Evolutionary conservation across 371 early-diverging fungal genomes (phyloP).

Genomic region (Mortierella sp.): DNA sequence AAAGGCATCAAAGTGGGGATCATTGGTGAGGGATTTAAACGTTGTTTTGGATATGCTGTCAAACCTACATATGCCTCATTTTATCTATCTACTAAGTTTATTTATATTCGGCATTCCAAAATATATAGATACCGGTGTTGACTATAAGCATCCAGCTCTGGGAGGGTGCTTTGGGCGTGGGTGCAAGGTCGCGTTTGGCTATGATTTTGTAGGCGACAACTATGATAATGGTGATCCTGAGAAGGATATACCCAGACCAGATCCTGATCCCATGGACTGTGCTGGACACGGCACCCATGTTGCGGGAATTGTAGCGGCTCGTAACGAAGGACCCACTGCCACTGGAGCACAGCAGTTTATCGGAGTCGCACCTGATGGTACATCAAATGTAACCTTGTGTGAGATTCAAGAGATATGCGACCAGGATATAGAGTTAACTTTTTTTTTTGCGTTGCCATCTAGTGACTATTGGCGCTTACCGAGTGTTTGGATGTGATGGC

Average conservation of each 20-base stretch:
- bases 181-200: constrained; percentile 59
- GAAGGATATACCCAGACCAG: constrained; percentile 47
- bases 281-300: constrained; percentile 75
- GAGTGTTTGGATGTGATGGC: constrained; percentile 73
- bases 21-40: no score
- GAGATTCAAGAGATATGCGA: no score
- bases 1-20: constrained; percentile 70
- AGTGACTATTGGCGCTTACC: constrained; percentile 69
- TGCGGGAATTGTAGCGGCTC: constrained; percentile 69
- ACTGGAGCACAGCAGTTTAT: constrained; percentile 55
- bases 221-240: constrained; percentile 11
- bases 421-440: no score
- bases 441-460: no score
- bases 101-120: no score
- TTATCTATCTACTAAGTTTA: no score
- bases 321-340: constrained; percentile 17
- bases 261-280: constrained; percentile 68
- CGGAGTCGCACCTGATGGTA: constrained; percentile 77
- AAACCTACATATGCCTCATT: no score
- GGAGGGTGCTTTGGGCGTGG: constrained; percentile 61
- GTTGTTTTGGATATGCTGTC: no score
- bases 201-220: constrained; percentile 61
- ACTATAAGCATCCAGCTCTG: constrained; percentile 68
- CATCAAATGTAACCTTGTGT: no score
- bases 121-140: constrained; percentile 69